Percentiles rank a stretch among this genome's conserved stretches.
These are phyloP conservation scores for Rhodotorula toruloides DNA, from an alignment of 768 basidiomycete genomes.

Conservation along the genomic window DNA sequence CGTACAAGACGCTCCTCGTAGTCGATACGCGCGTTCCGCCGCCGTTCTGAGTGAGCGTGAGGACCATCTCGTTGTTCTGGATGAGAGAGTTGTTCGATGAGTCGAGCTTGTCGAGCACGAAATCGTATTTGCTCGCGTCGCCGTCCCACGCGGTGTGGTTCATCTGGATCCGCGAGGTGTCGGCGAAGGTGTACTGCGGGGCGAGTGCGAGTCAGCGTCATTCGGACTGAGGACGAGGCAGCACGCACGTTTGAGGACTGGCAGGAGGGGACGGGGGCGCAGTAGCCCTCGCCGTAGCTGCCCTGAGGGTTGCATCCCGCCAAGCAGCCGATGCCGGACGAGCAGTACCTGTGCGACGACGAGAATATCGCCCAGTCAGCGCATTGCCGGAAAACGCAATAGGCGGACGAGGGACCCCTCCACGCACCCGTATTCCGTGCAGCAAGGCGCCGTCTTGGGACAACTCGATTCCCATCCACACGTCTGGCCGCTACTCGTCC, in stretches of 20 bases:
- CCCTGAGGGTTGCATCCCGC: conserved; percentile 45
- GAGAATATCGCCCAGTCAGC: background rate
- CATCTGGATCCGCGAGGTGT: conserved; percentile 20
- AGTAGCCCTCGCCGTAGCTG: conserved; percentile 39
- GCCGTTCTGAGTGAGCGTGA: conserved; percentile 30
- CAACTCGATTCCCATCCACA: conserved; percentile 29
- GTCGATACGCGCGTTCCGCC: conserved; percentile 46
- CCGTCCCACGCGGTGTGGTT: conserved; percentile 44
- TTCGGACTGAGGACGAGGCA: background rate
- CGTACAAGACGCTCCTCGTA: conserved; percentile 45
- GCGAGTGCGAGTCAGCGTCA: conserved; percentile 16
- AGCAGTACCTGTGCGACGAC: conserved; percentile 41
- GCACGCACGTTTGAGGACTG: conserved; percentile 37
- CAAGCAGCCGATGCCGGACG: conserved; percentile 40
- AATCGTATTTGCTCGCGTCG: conserved; percentile 44
- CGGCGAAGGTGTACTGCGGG: conserved; percentile 34
- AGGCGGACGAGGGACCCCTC: background rate
- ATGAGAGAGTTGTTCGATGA: conserved; percentile 36
- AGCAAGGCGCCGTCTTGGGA: conserved; percentile 41
- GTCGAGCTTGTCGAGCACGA: conserved; percentile 41
- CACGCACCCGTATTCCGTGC: conserved; percentile 41
- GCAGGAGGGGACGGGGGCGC: conserved; percentile 41
- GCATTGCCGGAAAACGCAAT: background rate
- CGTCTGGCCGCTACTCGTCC: background rate
- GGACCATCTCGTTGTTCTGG: conserved; percentile 31